Percentiles rank a stretch among this genome's conserved stretches.
These are phyloP conservation scores for Hibiscus tridactylites DNA, from an alignment of 345 rosid species.

Conservation along the genomic window DNA sequence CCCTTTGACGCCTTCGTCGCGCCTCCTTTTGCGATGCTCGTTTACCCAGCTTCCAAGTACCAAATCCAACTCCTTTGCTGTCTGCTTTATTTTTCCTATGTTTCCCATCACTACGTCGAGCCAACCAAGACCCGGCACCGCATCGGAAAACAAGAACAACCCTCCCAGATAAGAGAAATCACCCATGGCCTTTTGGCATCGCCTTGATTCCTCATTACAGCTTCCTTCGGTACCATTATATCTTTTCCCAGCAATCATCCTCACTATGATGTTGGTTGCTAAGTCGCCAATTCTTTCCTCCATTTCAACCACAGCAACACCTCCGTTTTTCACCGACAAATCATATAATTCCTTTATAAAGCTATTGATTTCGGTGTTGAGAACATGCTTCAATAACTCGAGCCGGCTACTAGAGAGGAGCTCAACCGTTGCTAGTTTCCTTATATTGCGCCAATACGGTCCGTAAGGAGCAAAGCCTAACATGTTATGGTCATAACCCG, in stretches of 20 bases:
- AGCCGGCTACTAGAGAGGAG: conserved; percentile 49
- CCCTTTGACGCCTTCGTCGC: neutral
- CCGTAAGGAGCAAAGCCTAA: conserved; percentile 58
- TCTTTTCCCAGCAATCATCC: conserved; percentile 46
- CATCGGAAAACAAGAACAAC: conserved; percentile 40
- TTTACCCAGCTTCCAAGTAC: conserved; percentile 33
- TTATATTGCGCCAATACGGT: conserved; percentile 52
- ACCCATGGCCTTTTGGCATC: conserved; percentile 30
- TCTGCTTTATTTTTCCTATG: conserved; percentile 48
- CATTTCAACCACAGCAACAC: conserved; percentile 30
- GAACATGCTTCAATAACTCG: conserved; percentile 41
- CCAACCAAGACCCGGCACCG: conserved; percentile 44
- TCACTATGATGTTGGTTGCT: conserved; percentile 29
- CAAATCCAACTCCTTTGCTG: conserved; percentile 34
- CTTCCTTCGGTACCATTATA: conserved; percentile 14
- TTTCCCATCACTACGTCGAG: conserved; percentile 35
- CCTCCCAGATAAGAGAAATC: conserved; percentile 42
- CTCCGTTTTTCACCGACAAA: conserved; percentile 17
- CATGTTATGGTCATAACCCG: conserved; percentile 53
- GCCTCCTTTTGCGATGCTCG: conserved; percentile 35
- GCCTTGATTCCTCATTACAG: conserved; percentile 27
- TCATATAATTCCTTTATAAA: conserved; percentile 25
- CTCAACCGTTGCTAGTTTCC: conserved; percentile 45
- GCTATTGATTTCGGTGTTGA: conserved; percentile 16
- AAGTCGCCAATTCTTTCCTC: conserved; percentile 35